phyloP scores from a whole-genome alignment of 441 rosid genomes.

The Populus hybrid region DNA sequence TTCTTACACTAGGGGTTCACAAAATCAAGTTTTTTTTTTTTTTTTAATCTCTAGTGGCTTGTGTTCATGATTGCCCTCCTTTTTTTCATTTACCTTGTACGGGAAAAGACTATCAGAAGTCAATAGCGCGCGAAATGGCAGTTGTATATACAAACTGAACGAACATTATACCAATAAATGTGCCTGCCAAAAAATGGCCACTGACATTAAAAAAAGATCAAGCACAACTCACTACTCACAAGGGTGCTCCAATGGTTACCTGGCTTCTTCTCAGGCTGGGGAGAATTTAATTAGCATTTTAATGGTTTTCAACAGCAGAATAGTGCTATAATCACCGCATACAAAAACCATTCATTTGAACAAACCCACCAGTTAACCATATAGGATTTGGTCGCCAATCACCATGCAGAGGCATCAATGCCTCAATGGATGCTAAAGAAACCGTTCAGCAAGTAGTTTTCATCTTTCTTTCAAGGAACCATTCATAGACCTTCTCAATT shows the following conservation, averaged over 20 bases:
- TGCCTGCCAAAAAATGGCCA: background rate
- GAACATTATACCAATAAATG: background rate
- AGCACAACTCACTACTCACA: background rate
- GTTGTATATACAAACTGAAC: background rate
- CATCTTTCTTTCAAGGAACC: slow-evolving; percentile 70
- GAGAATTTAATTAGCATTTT: slow-evolving; percentile 4
- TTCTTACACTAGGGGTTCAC: background rate
- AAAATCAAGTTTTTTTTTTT: no score
- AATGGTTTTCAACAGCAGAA: slow-evolving; percentile 1
- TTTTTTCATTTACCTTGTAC: background rate
- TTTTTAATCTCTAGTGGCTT: background rate
- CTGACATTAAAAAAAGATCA: background rate
- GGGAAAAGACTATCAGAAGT: background rate
- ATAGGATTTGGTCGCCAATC: background rate
- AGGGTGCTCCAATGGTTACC: background rate
- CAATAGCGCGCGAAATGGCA: background rate
- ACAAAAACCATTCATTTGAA: slow-evolving; percentile 2
- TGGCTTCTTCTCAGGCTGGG: background rate
- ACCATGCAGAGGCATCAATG: background rate
- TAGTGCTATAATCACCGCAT: slow-evolving; percentile 1
- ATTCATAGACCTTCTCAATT: slow-evolving; percentile 49
- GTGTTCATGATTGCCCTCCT: background rate
- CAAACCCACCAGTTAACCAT: background rate
- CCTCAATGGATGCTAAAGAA: background rate
- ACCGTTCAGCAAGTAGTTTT: slow-evolving; percentile 11